Base-by-base conservation (phyloP, 768 basidiomycete genomes). In the Lactarius tabidus region DNA sequence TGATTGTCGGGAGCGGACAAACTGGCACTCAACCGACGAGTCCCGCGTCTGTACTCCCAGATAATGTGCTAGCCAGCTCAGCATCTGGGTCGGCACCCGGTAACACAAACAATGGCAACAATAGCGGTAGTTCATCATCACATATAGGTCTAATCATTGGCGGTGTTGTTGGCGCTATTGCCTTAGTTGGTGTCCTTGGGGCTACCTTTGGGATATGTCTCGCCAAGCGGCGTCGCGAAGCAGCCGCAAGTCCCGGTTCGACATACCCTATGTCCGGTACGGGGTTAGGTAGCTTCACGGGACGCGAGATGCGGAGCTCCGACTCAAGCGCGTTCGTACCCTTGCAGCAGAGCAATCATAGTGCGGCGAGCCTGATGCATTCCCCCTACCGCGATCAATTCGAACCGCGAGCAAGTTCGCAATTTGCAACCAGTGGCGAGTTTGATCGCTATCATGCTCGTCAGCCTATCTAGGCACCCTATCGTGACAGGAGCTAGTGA, bases 1-100 rank as follows among this genome's bases (percentile, higher is more conserved):
- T 95, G 61, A 91, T 85, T 63, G 81, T 94, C 29, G 95, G 95
- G 5, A 87, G 79, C 62, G 95, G 95, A 1, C 74, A 84, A 60
- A 80, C 96, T n/a, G 91, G 85, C 57, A 75, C 75, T 1, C 95
- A 97, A 73, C 81, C 89, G 1, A 82, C 78, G 0, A 67, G 74
- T 3, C 66, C 75, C 1, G 79, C 76, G 0, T 77, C 77, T 20
- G 72, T 53, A 2, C 81, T 92, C 8, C 89, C 89, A 1, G 64
- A 73, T 0, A 87, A 74, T 72, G 74, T 83, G 43, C 80, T 79
- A 43, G 73, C 80, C 8, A 75, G 77, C 62, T 76, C 64, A 67
- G 73, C 71, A 26, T 59, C 64, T 18, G 85, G 75, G 1, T 76
- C 74, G 45, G 87, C 79, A 2, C 72, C 73, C 12, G 71, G 70